These are phyloP conservation scores for Saururus chinensis DNA, from an alignment of 164 flowering plant species.

Conservation along the genomic window DNA sequence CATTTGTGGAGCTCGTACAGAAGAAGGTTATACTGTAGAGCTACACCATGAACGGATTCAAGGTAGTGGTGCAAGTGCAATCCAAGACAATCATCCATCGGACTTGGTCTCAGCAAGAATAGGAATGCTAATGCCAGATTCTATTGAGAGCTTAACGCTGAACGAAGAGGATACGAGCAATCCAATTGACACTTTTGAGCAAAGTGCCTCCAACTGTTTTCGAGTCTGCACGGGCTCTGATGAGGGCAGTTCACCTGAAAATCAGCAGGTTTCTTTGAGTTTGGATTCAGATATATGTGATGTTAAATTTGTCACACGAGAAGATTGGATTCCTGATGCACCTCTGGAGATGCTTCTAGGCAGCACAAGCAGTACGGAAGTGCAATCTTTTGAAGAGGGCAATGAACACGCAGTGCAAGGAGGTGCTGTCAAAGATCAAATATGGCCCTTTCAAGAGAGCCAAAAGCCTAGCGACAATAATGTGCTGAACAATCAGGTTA, in stretches of 20 bases:
- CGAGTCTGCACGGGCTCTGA: not conserved
- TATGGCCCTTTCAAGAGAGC: too few species aligned
- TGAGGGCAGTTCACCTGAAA: not conserved
- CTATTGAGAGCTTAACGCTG: not conserved
- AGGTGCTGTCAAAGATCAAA: not conserved
- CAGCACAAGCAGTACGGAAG: constrained; percentile 3
- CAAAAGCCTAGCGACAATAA: too few species aligned
- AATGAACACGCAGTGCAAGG: not conserved
- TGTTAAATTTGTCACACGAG: constrained; percentile 38
- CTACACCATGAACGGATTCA: too few species aligned
- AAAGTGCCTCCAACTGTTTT: not conserved
- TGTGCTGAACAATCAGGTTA: too few species aligned
- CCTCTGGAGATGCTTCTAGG: constrained; percentile 45
- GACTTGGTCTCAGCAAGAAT: not conserved
- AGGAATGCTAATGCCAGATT: not conserved
- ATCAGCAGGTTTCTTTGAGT: constrained; percentile 18
- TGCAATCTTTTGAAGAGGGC: not conserved
- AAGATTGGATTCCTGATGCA: constrained; percentile 2
- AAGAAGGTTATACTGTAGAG: too few species aligned
- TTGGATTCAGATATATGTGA: constrained; percentile 47
- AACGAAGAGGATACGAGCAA: not conserved
- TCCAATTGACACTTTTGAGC: not conserved
- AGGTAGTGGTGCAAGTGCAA: too few species aligned
- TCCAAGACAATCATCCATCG: not conserved
- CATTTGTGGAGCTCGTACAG: too few species aligned